A percentile compares a stretch with the other conserved stretches of the same genome.
phyloP scores from a whole-genome alignment of 2,329 filamentous ascomycete species.

The Metarhizium brunneum region DNA sequence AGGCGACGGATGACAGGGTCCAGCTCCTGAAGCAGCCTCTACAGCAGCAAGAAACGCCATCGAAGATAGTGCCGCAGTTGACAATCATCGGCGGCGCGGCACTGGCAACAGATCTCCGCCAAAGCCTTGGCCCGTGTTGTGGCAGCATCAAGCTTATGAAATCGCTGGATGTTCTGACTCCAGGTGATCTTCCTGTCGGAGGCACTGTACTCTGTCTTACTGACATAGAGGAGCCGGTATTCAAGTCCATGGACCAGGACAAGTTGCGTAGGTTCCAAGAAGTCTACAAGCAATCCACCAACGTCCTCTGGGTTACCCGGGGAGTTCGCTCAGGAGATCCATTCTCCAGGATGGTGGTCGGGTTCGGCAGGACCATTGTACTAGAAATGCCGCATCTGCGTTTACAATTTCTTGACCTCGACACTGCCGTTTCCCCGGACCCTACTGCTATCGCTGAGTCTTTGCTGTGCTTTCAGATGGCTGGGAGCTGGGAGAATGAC shows the following conservation, averaged over 20 bases:
- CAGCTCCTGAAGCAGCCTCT: neutral
- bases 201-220: neutral
- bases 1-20: neutral
- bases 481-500: neutral
- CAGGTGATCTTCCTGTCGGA: neutral
- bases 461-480: neutral
- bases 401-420: slow-evolving; percentile 1
- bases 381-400: neutral
- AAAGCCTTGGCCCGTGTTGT: neutral
- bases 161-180: neutral
- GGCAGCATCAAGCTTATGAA: neutral
- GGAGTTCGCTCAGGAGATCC: neutral
- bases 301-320: neutral
- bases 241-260: neutral
- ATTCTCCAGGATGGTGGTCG: neutral
- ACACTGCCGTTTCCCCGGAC: too few species aligned
- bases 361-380: neutral
- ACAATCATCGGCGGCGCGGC: too few species aligned
- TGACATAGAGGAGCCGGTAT: neutral
- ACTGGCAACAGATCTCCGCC: neutral
- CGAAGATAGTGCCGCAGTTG: too few species aligned
- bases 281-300: neutral
- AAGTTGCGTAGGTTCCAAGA: neutral
- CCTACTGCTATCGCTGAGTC: neutral
- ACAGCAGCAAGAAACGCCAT: too few species aligned